Base-by-base conservation (phyloP, 2,329 filamentous ascomycete species). In the Penicillium decumbens region DNA sequence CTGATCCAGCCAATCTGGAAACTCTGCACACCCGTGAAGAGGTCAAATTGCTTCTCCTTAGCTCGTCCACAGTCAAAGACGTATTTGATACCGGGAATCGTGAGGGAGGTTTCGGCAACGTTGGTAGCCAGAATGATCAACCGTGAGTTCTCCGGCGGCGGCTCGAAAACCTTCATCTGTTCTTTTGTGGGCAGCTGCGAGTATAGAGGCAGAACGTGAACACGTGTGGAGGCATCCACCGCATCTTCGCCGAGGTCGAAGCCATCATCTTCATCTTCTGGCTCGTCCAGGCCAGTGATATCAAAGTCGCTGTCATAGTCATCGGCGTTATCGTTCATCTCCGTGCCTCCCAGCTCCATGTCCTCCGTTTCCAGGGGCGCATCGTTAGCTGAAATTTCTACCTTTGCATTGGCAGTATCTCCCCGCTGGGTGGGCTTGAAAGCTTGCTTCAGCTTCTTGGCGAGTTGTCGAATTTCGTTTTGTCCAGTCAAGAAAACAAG, bases 1-100 rank as follows among this genome's bases (percentile, higher is more conserved):
- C 91, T 96, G 66, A 97, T 95, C 89, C 92, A 98, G 35, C 87
- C 87, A 45, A 98, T 82, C 61, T 95, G 88, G 66, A 95, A 98
- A 64, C 87, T 95, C 67, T 98, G 93, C 0, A 98, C 92, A 3
- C 92, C 92, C 7, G 88, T 96, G 9, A 82, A 75, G n/a, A 82
- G 79, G 65, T 97, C 88, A 63, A 93, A 97, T 50, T 85, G 87
- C 55, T 92, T 86, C 68, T 96, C 91, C 69, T 98, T 98, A 30
- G 88, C 87, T 43, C 95, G 80, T 29, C 93, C 93, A 57, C 88
- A 91, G 69, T 97, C 92, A 55, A 98, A 96, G 7, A 98, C 93
- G 65, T 96, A 98, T 52, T 89, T 83, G 53, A 95, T 91, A 1
- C 90, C 91, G 0, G 93, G 92, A 49, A 98, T 98, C 0, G 93